Evolutionary conservation across 306 rosid species (phyloP).

Genomic region (Quercus mongolica): DNA sequence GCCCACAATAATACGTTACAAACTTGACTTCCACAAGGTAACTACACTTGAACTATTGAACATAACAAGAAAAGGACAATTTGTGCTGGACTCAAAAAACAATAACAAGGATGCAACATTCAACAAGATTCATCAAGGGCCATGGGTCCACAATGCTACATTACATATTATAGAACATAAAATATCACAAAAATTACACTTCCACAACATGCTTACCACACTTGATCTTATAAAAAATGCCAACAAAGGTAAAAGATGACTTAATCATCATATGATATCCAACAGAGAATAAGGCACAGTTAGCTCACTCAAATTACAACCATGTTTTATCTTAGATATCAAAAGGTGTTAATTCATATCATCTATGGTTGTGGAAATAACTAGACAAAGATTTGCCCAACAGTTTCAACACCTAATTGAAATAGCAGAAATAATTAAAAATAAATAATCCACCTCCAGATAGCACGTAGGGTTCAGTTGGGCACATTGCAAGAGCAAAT

Average conservation of each 20-base stretch:
- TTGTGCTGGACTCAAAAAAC: neutral
- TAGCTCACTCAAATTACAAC: neutral
- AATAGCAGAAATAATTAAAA: neutral
- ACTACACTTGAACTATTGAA: neutral
- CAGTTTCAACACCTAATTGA: neutral
- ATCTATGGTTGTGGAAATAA: neutral
- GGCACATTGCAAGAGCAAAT: slow-evolving; percentile 99
- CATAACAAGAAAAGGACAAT: neutral
- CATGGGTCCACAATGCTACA: neutral
- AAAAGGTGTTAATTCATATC: neutral
- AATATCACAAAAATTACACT: too few relatives aligned
- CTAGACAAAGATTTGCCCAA: neutral
- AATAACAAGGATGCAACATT: neutral
- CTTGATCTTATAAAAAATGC: too few relatives aligned
- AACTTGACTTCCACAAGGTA: too few relatives aligned
- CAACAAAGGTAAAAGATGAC: neutral
- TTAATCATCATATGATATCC: neutral
- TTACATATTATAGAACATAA: neutral
- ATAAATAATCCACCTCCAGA: slow-evolving; percentile 73
- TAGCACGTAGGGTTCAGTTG: slow-evolving; percentile 92
- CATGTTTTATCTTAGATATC: neutral
- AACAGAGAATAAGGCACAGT: neutral
- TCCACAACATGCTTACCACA: too few relatives aligned
- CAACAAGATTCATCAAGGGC: neutral
- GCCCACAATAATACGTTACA: neutral